phyloP scores from a whole-genome alignment of 495 filamentous ascomycete species.

The Lophiotrema nucula region DNA sequence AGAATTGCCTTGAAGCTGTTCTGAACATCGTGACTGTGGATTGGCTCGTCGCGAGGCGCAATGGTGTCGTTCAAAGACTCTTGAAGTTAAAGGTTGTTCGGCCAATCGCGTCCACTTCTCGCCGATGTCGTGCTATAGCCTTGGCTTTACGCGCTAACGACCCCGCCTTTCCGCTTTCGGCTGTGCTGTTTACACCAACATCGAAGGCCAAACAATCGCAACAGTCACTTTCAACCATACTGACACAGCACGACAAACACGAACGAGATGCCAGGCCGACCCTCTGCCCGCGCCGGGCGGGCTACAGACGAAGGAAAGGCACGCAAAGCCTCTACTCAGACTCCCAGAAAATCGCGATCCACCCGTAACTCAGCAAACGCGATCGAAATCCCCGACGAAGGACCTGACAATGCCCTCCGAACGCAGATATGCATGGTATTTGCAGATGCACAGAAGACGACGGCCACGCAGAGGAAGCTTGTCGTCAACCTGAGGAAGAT shows the following conservation, averaged over 20 bases:
- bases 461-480: constrained; percentile 84
- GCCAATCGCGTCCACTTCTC: neutral
- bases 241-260: constrained; percentile 10
- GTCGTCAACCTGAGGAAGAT: constrained; percentile 77
- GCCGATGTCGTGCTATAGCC: constrained; percentile 13
- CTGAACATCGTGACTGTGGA: constrained; percentile 51
- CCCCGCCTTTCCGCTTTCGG: neutral
- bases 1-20: constrained; percentile 55
- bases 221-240: constrained; percentile 1
- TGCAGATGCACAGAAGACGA: constrained; percentile 80
- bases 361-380: constrained; percentile 65
- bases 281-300: constrained; percentile 34
- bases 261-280: constrained; percentile 43
- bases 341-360: constrained; percentile 35
- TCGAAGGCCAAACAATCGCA: constrained; percentile 6
- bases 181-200: neutral
- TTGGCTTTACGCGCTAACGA: constrained; percentile 1
- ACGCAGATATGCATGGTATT: constrained; percentile 77
- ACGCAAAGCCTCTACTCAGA: constrained; percentile 41
- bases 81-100: neutral
- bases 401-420: constrained; percentile 67
- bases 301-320: constrained; percentile 29
- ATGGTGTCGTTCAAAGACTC: too few relatives aligned
- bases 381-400: constrained; percentile 69
- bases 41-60: neutral